phyloP scores from a whole-genome alignment of 192 early-diverging fungal genomes.

The Kickxella alabastrina region DNA sequence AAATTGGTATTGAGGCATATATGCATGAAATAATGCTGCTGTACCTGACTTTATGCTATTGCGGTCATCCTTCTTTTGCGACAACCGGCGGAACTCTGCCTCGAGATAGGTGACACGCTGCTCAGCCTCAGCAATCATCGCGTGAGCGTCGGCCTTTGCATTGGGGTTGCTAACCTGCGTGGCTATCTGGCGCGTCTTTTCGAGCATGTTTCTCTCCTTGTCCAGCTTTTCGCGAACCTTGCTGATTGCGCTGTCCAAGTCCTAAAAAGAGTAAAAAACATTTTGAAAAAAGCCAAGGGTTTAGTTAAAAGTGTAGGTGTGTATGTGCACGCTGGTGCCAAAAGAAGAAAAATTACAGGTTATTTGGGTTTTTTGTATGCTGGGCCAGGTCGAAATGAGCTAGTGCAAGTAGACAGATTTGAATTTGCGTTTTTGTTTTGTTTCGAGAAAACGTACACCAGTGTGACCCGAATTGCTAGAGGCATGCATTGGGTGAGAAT shows the following conservation, averaged over 20 bases:
- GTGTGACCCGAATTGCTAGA: slow-evolving; percentile 38
- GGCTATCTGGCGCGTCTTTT: slow-evolving; percentile 68
- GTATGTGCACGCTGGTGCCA: too few species aligned
- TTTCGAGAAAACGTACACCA: slow-evolving; percentile 35
- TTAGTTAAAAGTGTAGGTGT: too few species aligned
- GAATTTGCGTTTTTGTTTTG: too few species aligned
- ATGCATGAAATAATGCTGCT: too few species aligned
- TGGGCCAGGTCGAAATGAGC: too few species aligned
- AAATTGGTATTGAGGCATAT: too few species aligned
- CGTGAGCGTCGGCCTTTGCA: slow-evolving; percentile 73
- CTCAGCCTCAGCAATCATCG: slow-evolving; percentile 60
- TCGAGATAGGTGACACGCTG: slow-evolving; percentile 67
- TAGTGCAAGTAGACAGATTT: too few species aligned
- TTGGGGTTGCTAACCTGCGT: slow-evolving; percentile 67
- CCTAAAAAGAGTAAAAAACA: too few species aligned
- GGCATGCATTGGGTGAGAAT: slow-evolving; percentile 28
- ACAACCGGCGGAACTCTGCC: slow-evolving; percentile 61
- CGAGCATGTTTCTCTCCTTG: slow-evolving; percentile 67
- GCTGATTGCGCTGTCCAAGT: slow-evolving; percentile 62
- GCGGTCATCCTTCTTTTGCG: slow-evolving; percentile 55
- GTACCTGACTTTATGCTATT: slow-evolving; percentile 45
- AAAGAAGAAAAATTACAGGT: too few species aligned
- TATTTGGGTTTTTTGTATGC: too few species aligned
- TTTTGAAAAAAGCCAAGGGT: too few species aligned
- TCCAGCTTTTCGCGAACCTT: slow-evolving; percentile 69